Base-by-base conservation (phyloP, 2,329 filamentous ascomycete species). In the Fusarium armeniacum region DNA sequence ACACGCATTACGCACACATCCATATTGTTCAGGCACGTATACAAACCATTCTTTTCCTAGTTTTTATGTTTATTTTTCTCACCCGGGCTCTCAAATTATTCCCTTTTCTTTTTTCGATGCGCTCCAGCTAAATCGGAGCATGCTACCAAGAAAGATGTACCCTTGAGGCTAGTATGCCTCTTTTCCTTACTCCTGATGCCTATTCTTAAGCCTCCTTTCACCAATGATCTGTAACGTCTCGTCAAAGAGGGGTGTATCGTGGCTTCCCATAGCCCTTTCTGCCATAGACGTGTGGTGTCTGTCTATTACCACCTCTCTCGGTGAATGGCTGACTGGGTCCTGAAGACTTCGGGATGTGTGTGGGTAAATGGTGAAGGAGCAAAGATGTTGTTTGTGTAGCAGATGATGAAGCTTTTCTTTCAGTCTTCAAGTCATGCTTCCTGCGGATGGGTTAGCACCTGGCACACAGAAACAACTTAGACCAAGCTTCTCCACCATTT, bases 401-500 rank as follows among this genome's bases (percentile, higher is more conserved):
- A 71, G 58, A 65, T 70, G 72, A 67, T 65, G 62, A 69, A 62
- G 33, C 45, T 46, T 53, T 62, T 54, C 51, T 45, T 43, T 45
- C 68, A 65, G 49, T 61, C 64, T 61, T 38, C 51, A 61, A 63
- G 59, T 62, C 67, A 69, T 67, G 67, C 67, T 54, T 65, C 61
- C 45, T 41, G 43, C 43, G 45, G 62, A 50, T 56, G 30, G 45
- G 44, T 33, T 61, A 52, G 46, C 53, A 56, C 62, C 63, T 60
- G 44, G 54, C 58, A 53, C 60, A 53, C 50, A 62, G 12, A 57
- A 65, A 61, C 47, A 52, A 59, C 51, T 61, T 62, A 70, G 64
- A 68, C 62, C 68, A 53, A 53, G 62, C 65, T 67, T 67, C 69
- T 71, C 73, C 70, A 75, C 73, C 69, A 65, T 71, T 72, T 71